Evolutionary conservation across 495 filamentous ascomycete species (phyloP).

Genomic region (Chaetomidium leptoderma): DNA sequence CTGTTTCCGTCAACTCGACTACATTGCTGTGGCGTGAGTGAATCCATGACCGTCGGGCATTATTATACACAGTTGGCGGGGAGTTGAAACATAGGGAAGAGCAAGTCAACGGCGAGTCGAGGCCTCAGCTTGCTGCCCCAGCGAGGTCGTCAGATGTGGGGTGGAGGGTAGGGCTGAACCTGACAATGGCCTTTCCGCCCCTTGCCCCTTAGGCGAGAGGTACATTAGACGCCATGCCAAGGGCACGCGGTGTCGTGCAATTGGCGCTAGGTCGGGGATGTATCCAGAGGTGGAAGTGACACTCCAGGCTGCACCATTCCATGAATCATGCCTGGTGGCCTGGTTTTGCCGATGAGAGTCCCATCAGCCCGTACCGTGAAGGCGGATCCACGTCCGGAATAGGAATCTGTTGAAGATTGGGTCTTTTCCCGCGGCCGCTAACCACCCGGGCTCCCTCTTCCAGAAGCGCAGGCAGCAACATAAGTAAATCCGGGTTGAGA

Average conservation of each 20-base stretch:
- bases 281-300: not conserved
- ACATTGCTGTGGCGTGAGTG: too few species aligned
- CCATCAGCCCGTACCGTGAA: not conserved
- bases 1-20: too few species aligned
- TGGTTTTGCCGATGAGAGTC: not conserved
- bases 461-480: too few species aligned
- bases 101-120: not conserved
- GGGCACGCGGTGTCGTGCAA: not conserved
- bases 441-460: too few species aligned
- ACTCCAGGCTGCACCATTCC: not conserved
- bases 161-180: constrained; percentile 1
- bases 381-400: not conserved
- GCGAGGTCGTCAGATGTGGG: not conserved
- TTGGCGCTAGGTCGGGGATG: not conserved
- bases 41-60: too few species aligned
- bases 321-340: not conserved
- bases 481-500: too few species aligned
- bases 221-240: not conserved
- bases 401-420: too few species aligned
- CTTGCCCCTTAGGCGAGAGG: not conserved
- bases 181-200: not conserved
- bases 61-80: too few species aligned
- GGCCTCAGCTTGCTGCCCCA: not conserved
- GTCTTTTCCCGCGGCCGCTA: too few species aligned
- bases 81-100: too few species aligned